Evolutionary conservation across 305 asterid genomes (phyloP), one percentile per base, ranked within the genome.

Genomic region (Solanum chacoense): DNA sequence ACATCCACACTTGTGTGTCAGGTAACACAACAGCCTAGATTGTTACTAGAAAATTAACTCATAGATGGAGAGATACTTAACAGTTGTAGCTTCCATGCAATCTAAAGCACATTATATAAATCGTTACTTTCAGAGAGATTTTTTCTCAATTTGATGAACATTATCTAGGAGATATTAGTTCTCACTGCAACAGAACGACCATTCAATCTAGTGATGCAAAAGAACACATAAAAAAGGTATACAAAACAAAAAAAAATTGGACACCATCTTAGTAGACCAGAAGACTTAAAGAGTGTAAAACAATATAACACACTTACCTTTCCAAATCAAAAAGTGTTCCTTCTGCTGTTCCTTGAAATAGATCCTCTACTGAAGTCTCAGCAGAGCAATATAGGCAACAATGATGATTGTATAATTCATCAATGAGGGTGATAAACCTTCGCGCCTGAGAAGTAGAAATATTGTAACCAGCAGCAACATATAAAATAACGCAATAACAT

Each of bases 311-410:
- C 72, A 92, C 93, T 91, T 85, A 89, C 99, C 98, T 97, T 94
- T 97, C 99, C 91, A 97, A 90, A 92, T 97, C 98, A 90, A 97
- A 95, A 80, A 97, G 91, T 5, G 95, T 91, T 88, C 99, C 99
- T 89, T 97, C 99, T 87, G 93, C 98, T 42, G 99, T 95, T 94
- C 99, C 99, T 90, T 97, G 99, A 94, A 97, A 97, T 67, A 97
- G 94, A 88, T 96, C 97, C 78, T 96, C 99, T 50, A 96, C 89
- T 14, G 99, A 93, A 84, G 95, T 90, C 37, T 94, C 96, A 85
- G 99, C 98, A 26, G 95, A 93, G 89, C 98, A 96, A 88, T 92
- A 94, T 36, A 97, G 92, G 92, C 98, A 90, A 91, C 99, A 97
- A 88, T 96, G 99, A 85, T 96, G 96, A 92, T 97, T 97, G 98